These are phyloP conservation scores for Begonia fuchsioides DNA, from an alignment of 306 rosid species.

Conservation along the genomic window DNA sequence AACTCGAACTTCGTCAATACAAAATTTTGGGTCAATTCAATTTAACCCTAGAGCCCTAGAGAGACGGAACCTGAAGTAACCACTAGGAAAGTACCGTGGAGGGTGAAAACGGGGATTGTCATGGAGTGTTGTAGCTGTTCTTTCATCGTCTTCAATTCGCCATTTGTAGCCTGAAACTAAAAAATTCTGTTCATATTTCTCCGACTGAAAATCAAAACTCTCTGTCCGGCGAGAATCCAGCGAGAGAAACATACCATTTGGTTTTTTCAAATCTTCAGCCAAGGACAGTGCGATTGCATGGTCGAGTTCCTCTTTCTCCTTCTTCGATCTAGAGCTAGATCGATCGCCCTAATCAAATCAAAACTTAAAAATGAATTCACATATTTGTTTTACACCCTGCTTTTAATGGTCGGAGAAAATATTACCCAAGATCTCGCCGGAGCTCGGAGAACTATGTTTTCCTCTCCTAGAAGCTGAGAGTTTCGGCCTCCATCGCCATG, in stretches of 20 bases:
- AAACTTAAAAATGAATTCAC: neutral
- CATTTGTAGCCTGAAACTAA: conserved; percentile 12
- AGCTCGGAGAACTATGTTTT: conserved; percentile 49
- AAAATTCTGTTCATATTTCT: too few species aligned
- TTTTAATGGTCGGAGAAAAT: too few species aligned
- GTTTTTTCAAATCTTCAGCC: conserved; percentile 54
- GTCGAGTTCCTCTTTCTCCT: conserved; percentile 67
- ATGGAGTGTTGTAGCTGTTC: neutral
- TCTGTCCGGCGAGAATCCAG: too few species aligned
- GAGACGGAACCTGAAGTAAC: neutral
- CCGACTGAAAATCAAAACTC: too few species aligned
- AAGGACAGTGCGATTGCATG: conserved; percentile 57
- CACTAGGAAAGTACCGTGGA: neutral
- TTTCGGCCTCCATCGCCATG: conserved; percentile 31
- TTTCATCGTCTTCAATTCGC: conserved; percentile 1
- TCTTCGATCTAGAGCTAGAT: conserved; percentile 44
- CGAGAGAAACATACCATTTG: conserved; percentile 21
- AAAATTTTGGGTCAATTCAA: too few species aligned
- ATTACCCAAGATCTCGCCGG: conserved; percentile 55
- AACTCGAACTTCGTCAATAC: too few species aligned
- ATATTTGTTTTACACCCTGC: too few species aligned
- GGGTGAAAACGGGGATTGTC: neutral
- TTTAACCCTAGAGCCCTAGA: too few species aligned
- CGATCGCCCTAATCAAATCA: conserved; percentile 46
- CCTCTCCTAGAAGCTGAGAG: conserved; percentile 54